These are phyloP conservation scores for Podospora conica DNA, from an alignment of 495 filamentous ascomycete genomes.

Conservation along the genomic window DNA sequence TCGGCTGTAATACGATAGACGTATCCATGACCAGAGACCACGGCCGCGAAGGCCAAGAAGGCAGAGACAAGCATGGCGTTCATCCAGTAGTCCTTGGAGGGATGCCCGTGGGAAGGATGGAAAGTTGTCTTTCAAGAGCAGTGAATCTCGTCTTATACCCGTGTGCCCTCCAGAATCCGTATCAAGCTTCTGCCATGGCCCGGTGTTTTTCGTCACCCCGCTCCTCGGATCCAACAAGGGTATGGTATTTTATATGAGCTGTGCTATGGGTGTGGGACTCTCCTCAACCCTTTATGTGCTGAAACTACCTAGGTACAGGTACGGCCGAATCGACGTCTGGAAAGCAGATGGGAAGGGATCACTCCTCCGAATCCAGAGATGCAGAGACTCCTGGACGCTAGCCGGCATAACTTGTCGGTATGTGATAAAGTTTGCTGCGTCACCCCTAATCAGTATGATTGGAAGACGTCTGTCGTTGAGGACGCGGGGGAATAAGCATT, in stretches of 20 bases:
- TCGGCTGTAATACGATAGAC: constrained; percentile 17
- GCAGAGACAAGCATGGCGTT: not conserved
- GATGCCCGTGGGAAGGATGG: too few species aligned
- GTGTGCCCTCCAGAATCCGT: too few species aligned
- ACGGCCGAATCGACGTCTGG: not conserved
- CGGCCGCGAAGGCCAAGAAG: constrained; percentile 3
- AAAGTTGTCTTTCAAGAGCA: too few species aligned
- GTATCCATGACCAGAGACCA: constrained; percentile 14
- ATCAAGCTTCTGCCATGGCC: too few species aligned
- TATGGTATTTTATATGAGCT: not conserved
- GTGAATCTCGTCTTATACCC: not conserved
- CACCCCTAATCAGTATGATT: not conserved
- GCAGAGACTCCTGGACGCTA: not conserved
- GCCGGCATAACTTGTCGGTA: not conserved
- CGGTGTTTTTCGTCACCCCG: not conserved
- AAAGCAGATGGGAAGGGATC: too few species aligned
- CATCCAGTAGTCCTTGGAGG: not conserved
- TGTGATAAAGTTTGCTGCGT: not conserved
- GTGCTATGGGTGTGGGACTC: too few species aligned
- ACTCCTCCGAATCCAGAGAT: not conserved
- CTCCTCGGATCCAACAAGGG: not conserved
- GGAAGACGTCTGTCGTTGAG: not conserved
- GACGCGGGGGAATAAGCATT: not conserved
- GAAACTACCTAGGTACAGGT: not conserved
- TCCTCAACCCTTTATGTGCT: not conserved